Evolutionary conservation across 2,329 filamentous ascomycete species (phyloP).

Genomic region (Colletotrichum plurivorum): DNA sequence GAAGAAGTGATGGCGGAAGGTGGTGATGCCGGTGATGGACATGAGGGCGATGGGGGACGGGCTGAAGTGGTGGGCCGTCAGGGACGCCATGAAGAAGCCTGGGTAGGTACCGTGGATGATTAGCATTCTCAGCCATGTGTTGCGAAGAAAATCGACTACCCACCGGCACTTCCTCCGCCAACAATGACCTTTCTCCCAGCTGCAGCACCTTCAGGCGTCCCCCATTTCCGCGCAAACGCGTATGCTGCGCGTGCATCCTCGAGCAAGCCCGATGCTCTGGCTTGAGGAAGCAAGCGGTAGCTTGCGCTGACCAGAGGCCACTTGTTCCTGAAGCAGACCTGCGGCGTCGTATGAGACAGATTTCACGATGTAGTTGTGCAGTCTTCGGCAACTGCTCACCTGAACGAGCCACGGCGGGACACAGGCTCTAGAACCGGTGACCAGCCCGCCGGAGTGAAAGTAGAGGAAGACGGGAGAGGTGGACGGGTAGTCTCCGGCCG

Average conservation of each 20-base stretch:
- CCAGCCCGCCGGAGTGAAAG: conserved; percentile 54
- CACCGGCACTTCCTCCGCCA: conserved; percentile 52
- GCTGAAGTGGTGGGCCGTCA: conserved; percentile 47
- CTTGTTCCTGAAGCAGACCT: conserved; percentile 49
- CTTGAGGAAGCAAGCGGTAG: conserved; percentile 54
- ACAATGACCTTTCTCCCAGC: conserved; percentile 47
- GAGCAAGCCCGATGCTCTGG: conserved; percentile 45
- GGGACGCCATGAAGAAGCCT: conserved; percentile 51
- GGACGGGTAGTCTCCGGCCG: conserved; percentile 43
- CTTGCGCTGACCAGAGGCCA: conserved; percentile 53
- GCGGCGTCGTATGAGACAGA: neutral
- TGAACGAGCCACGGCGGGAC: conserved; percentile 55
- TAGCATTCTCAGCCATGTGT: neutral
- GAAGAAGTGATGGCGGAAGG: conserved; percentile 54
- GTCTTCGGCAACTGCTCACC: conserved; percentile 36
- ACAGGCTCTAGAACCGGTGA: conserved; percentile 48
- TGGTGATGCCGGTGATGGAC: conserved; percentile 53
- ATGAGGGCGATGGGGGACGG: conserved; percentile 51
- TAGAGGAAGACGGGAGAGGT: conserved; percentile 51
- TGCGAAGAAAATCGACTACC: neutral
- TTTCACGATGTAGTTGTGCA: neutral
- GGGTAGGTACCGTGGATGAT: neutral
- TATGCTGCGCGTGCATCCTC: conserved; percentile 51
- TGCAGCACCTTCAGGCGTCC: neutral
- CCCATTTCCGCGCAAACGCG: conserved; percentile 47